phyloP scores from a whole-genome alignment of 768 basidiomycete species.

The Amanita polypyramis region DNA sequence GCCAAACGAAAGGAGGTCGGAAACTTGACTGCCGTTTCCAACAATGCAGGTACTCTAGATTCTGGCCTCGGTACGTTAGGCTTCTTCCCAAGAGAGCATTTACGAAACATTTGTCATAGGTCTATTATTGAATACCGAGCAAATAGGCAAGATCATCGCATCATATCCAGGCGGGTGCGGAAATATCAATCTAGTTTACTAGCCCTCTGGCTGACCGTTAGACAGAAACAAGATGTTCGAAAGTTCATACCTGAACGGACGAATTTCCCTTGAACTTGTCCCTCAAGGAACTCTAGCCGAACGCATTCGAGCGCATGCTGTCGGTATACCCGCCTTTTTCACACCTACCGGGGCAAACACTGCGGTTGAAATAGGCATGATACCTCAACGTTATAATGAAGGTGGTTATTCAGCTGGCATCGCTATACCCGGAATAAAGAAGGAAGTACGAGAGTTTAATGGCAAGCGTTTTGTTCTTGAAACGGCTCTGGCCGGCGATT shows the following conservation, averaged over 20 bases:
- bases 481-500: conserved; percentile 66
- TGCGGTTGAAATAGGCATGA: conserved; percentile 68
- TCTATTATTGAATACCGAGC: conserved; percentile 60
- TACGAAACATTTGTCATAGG: conserved; percentile 29
- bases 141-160: conserved; percentile 76
- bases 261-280: conserved; percentile 78
- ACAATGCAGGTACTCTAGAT: conserved; percentile 72
- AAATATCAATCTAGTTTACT: background rate
- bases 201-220: background rate
- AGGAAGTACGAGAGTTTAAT: conserved; percentile 67
- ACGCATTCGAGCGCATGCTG: conserved; percentile 79
- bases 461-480: conserved; percentile 81
- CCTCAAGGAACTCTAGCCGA: conserved; percentile 90
- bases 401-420: conserved; percentile 67
- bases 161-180: conserved; percentile 81
- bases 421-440: conserved; percentile 59
- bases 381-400: conserved; percentile 69
- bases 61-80: conserved; percentile 51
- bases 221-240: conserved; percentile 81
- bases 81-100: background rate
- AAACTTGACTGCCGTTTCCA: conserved; percentile 75
- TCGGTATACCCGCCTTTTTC: conserved; percentile 90
- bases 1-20: conserved; percentile 63
- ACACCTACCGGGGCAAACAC: conserved; percentile 86
- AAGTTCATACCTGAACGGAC: conserved; percentile 65